Evolutionary conservation across 768 basidiomycete genomes (phyloP).

Genomic region (Suillus clintonianus): DNA sequence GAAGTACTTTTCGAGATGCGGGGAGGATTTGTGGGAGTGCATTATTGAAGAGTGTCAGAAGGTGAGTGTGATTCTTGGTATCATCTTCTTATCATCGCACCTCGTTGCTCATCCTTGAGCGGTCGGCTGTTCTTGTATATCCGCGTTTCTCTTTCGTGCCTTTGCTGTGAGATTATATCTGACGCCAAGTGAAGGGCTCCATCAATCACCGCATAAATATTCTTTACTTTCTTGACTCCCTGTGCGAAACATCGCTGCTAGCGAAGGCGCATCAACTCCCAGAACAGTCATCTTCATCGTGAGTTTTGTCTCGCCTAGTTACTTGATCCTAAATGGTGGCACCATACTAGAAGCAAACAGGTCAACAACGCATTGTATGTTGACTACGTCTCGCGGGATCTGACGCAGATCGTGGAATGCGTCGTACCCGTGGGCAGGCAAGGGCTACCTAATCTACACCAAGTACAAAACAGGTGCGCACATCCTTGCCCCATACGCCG

Average conservation of each 20-base stretch:
- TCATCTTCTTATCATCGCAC: neutral
- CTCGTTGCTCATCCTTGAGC: neutral
- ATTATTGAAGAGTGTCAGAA: constrained; percentile 89
- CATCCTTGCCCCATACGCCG: neutral
- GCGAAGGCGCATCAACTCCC: constrained; percentile 56
- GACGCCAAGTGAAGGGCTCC: constrained; percentile 54
- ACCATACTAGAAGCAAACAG: constrained; percentile 21
- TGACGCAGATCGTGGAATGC: constrained; percentile 73
- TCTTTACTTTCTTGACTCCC: constrained; percentile 85
- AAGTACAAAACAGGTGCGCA: constrained; percentile 81
- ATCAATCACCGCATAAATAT: constrained; percentile 94
- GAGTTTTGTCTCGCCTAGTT: constrained; percentile 11
- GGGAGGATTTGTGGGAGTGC: constrained; percentile 94
- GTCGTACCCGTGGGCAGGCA: constrained; percentile 91
- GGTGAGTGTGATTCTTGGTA: constrained; percentile 38
- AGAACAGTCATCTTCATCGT: constrained; percentile 22
- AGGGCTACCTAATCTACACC: constrained; percentile 82
- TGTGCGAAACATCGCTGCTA: constrained; percentile 77
- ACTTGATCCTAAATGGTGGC: constrained; percentile 35
- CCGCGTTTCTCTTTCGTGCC: neutral
- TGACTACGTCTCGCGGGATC: constrained; percentile 75
- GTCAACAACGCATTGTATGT: constrained; percentile 62
- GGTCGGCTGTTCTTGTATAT: neutral
- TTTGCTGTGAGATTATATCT: neutral
- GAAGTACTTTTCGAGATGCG: constrained; percentile 81